Conservation (phyloP, 768 basidiomycete species). For the Pleurotus platypus region DNA sequence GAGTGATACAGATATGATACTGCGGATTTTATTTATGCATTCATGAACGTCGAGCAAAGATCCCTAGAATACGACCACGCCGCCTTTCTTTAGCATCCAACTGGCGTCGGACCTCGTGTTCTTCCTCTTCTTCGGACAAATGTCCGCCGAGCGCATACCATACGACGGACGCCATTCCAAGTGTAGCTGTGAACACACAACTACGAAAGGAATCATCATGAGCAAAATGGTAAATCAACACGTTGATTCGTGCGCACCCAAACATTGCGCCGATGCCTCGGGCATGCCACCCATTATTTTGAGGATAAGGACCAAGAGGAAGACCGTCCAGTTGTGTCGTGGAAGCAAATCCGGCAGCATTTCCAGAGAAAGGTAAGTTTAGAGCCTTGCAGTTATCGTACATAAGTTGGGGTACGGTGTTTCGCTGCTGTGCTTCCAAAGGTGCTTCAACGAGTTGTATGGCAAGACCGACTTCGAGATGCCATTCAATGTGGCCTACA, state of each 20-base stretch:
- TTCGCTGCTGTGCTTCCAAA: constrained; percentile 55
- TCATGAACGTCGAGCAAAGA: not conserved
- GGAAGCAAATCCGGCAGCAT: constrained; percentile 80
- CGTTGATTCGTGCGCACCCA: constrained; percentile 38
- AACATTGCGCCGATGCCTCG: constrained; percentile 76
- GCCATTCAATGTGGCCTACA: constrained; percentile 83
- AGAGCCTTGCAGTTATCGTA: constrained; percentile 71
- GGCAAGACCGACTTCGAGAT: constrained; percentile 80
- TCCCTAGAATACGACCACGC: not conserved
- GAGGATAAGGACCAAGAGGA: constrained; percentile 66
- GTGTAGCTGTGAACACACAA: constrained; percentile 75
- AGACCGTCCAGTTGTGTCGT: constrained; percentile 68
- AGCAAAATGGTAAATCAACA: not conserved
- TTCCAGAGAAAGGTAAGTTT: constrained; percentile 63
- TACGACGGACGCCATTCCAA: constrained; percentile 78
- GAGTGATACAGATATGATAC: too few relatives aligned
- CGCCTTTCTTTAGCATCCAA: constrained; percentile 55
- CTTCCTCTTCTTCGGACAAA: constrained; percentile 78
- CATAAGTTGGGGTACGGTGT: constrained; percentile 52
- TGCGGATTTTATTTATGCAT: constrained; percentile 8
- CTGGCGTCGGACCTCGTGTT: constrained; percentile 57
- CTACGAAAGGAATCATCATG: constrained; percentile 30
- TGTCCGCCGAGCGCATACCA: constrained; percentile 85
- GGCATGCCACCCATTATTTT: constrained; percentile 68
- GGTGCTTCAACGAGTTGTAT: constrained; percentile 85